These are phyloP conservation scores for Tirmania nivea DNA, from an alignment of 495 filamentous ascomycete genomes.

Conservation along the genomic window DNA sequence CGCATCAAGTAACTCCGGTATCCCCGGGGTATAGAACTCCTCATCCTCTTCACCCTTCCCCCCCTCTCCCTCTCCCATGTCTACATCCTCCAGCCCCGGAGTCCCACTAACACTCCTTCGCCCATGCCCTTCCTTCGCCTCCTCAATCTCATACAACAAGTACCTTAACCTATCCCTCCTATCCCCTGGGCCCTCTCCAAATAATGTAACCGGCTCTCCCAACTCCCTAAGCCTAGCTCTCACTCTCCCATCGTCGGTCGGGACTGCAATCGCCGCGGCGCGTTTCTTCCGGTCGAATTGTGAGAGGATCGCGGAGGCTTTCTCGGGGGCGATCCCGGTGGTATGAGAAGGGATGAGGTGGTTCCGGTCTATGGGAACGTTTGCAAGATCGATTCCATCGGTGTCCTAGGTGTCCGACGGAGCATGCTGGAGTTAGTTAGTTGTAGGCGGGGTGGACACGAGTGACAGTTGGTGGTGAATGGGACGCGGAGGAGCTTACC, in stretches of 20 bases:
- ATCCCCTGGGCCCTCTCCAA: slow-evolving; percentile 76
- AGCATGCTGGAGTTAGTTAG: slow-evolving; percentile 14
- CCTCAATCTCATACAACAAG: slow-evolving; percentile 47
- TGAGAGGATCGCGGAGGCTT: slow-evolving; percentile 66
- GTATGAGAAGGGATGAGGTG: slow-evolving; percentile 53
- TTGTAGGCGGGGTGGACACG: not conserved
- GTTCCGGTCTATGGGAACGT: slow-evolving; percentile 68
- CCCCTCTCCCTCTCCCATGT: slow-evolving; percentile 25
- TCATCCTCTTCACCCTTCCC: slow-evolving; percentile 59
- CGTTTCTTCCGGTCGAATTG: slow-evolving; percentile 79
- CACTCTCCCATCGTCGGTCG: slow-evolving; percentile 81
- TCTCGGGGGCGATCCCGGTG: slow-evolving; percentile 63
- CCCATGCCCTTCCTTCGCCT: slow-evolving; percentile 27
- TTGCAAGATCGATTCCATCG: slow-evolving; percentile 52
- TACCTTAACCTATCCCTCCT: slow-evolving; percentile 71
- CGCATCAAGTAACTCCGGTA: slow-evolving; percentile 49
- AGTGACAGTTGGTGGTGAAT: slow-evolving; percentile 2
- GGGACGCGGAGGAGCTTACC: slow-evolving; percentile 30
- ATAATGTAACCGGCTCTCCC: slow-evolving; percentile 81
- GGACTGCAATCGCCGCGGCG: slow-evolving; percentile 79
- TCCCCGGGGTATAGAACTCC: slow-evolving; percentile 84
- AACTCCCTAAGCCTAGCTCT: slow-evolving; percentile 59
- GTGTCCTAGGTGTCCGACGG: slow-evolving; percentile 23
- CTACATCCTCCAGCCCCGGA: slow-evolving; percentile 32
- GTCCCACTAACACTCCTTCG: slow-evolving; percentile 43